A percentile compares a stretch with the other conserved stretches of the same genome.
Evolutionary conservation across 768 basidiomycete species (phyloP).

Genomic region (Cytidiella melzeri): DNA sequence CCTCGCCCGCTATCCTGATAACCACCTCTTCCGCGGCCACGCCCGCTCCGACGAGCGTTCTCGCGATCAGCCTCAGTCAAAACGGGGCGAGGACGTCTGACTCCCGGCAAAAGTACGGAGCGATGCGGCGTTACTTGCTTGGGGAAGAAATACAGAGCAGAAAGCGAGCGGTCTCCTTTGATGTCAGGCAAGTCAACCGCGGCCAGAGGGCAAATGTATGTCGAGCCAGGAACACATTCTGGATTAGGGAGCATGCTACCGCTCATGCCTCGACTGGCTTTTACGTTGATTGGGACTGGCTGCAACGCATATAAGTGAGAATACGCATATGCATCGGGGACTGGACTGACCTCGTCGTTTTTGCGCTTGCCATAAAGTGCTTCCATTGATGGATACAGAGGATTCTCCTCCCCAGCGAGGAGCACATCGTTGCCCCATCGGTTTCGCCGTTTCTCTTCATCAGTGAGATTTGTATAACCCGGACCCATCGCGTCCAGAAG

Average conservation of each 20-base stretch:
- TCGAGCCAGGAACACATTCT: conserved; percentile 86
- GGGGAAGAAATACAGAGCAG: conserved; percentile 86
- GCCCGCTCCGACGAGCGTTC: conserved; percentile 41
- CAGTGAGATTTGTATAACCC: conserved; percentile 57
- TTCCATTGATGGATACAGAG: conserved; percentile 83
- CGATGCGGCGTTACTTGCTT: conserved; percentile 80
- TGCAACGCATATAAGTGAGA: conserved; percentile 27
- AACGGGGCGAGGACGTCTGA: conserved; percentile 48
- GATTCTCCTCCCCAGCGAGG: conserved; percentile 79
- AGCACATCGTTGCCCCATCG: conserved; percentile 78
- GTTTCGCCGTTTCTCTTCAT: conserved; percentile 83
- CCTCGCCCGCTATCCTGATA: conserved; percentile 35
- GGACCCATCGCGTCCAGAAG: conserved; percentile 78
- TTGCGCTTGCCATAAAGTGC: conserved; percentile 88
- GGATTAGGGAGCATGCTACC: conserved; percentile 81
- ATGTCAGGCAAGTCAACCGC: conserved; percentile 67
- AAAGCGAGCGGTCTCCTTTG: conserved; percentile 80
- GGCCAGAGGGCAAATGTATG: conserved; percentile 72
- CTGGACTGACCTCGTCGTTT: conserved; percentile 58
- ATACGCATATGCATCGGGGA: not conserved
- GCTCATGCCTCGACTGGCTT: conserved; percentile 69
- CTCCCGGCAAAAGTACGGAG: conserved; percentile 75
- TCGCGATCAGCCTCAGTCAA: conserved; percentile 72
- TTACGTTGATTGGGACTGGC: conserved; percentile 69
- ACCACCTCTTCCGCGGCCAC: conserved; percentile 37